Evolutionary conservation across 2,329 filamentous ascomycete genomes (phyloP).

Genomic region (Leptographium procerum): DNA sequence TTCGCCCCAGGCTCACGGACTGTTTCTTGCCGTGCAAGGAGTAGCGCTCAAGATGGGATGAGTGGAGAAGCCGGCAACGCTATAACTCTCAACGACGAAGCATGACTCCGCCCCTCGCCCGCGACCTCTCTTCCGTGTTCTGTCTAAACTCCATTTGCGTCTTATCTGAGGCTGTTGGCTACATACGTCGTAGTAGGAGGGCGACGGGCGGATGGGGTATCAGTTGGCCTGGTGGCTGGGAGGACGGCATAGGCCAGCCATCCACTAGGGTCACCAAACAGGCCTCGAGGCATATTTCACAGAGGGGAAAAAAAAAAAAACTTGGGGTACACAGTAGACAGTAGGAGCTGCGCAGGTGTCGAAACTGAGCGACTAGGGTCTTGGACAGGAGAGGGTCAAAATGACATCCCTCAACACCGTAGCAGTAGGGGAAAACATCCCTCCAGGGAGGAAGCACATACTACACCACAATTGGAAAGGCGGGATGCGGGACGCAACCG

Average conservation of each 20-base stretch:
- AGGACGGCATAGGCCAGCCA: neutral
- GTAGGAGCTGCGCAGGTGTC: neutral
- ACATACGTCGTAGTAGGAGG: no score
- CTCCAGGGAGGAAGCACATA: neutral
- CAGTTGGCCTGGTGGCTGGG: neutral
- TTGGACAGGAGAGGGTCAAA: neutral
- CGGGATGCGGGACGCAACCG: neutral
- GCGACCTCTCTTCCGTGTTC: neutral
- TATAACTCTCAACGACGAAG: no score
- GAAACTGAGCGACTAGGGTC: neutral
- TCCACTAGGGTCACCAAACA: neutral
- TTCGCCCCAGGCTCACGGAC: neutral
- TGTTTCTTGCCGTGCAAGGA: neutral
- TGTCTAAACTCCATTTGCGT: neutral
- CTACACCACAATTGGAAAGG: neutral
- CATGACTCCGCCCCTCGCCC: neutral
- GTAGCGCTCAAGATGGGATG: neutral
- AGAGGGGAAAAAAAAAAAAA: neutral
- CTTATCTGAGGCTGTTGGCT: no score
- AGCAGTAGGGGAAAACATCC: no score
- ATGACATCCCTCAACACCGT: neutral
- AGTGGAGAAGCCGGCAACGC: neutral
- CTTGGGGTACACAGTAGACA: no score
- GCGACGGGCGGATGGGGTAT: neutral
- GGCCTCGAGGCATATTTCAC: neutral